A percentile compares a stretch with the other conserved stretches of the same genome.
Evolutionary conservation across 2,329 filamentous ascomycete species (phyloP).

Genomic region (Penicillium sp.): DNA sequence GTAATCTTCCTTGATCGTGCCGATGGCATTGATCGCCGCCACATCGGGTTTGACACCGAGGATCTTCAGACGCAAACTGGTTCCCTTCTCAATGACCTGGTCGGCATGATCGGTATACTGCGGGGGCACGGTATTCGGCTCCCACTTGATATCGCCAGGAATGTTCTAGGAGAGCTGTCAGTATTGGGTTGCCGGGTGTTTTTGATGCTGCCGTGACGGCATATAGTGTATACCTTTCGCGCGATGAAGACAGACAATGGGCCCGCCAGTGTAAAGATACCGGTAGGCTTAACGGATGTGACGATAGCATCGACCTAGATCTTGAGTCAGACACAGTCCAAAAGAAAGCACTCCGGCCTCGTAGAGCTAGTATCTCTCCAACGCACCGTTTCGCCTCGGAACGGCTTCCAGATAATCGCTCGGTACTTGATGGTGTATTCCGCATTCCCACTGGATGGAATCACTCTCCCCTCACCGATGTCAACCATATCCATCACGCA

Average conservation of each 20-base stretch:
- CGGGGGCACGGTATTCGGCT: conserved; percentile 93
- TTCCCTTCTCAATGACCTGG: conserved; percentile 89
- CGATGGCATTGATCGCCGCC: conserved; percentile 94
- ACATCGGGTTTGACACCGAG: conserved; percentile 93
- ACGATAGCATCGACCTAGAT: conserved; percentile 89
- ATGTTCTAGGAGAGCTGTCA: conserved; percentile 57
- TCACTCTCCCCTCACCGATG: conserved; percentile 88
- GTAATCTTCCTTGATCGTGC: conserved; percentile 83
- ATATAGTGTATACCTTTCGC: conserved; percentile 74
- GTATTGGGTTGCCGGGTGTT: background rate
- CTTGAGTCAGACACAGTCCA: conserved; percentile 32
- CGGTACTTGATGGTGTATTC: conserved; percentile 95
- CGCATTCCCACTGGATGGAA: conserved; percentile 87
- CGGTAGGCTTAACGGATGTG: conserved; percentile 85
- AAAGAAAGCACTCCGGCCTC: background rate
- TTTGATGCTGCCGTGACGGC: background rate
- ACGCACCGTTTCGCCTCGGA: conserved; percentile 95
- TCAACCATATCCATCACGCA: conserved; percentile 97
- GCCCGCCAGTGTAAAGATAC: conserved; percentile 67
- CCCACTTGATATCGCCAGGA: conserved; percentile 88
- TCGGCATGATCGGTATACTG: conserved; percentile 96
- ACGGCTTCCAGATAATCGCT: conserved; percentile 95
- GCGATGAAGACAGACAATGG: conserved; percentile 56
- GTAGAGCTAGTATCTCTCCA: conserved; percentile 8
- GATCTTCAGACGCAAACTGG: conserved; percentile 90